phyloP scores from a whole-genome alignment of 306 rosid species.

The Castanea mollissima region DNA sequence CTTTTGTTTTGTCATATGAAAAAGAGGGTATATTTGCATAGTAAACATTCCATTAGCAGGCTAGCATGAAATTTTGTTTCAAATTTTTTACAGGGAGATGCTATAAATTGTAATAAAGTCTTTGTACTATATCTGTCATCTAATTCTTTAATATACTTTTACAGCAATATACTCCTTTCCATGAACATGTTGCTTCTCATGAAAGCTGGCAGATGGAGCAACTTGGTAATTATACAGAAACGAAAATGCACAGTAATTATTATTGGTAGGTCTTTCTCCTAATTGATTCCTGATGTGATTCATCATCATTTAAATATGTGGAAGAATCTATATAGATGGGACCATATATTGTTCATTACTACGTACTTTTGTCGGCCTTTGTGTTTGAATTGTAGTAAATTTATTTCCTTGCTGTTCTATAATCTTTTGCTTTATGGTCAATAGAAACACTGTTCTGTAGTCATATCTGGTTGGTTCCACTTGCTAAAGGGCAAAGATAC shows the following conservation, averaged over 20 bases:
- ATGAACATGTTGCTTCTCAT: constrained; percentile 62
- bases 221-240: constrained; percentile 54
- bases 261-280: constrained; percentile 30
- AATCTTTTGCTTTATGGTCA: constrained; percentile 30
- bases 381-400: constrained; percentile 32
- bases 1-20: constrained; percentile 4
- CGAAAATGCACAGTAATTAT: constrained; percentile 51
- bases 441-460: constrained; percentile 38
- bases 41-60: background rate
- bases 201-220: constrained; percentile 89
- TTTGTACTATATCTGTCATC: constrained; percentile 3
- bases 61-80: background rate
- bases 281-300: constrained; percentile 47
- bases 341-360: constrained; percentile 39
- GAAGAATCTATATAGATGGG: constrained; percentile 46
- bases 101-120: background rate
- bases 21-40: background rate
- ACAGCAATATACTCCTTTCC: constrained; percentile 77
- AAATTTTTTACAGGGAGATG: constrained; percentile 11
- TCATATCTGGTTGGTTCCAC: constrained; percentile 43
- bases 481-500: constrained; percentile 36
- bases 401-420: constrained; percentile 22
- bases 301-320: constrained; percentile 50
- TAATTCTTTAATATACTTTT: constrained; percentile 28
- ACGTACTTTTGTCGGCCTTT: constrained; percentile 35